phyloP scores from a whole-genome alignment of 495 filamentous ascomycete genomes.

The Xylaria grammica region DNA sequence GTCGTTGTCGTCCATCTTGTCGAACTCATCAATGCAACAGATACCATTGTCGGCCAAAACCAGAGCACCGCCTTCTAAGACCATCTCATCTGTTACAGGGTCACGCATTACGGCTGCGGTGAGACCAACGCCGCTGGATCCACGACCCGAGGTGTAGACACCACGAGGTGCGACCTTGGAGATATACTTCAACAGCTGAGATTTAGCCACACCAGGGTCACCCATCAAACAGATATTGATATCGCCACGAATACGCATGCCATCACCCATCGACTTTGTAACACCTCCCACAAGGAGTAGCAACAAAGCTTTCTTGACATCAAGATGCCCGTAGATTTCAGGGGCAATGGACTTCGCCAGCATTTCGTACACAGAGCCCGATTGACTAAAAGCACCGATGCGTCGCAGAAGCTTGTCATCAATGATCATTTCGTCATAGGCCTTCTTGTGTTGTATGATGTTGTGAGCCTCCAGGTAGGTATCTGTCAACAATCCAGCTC shows the following conservation, averaged over 20 bases:
- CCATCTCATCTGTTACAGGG: conserved; percentile 98
- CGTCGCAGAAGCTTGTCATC: conserved; percentile 77
- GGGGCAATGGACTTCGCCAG: conserved; percentile 94
- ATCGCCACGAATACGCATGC: conserved; percentile 97
- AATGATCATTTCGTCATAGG: conserved; percentile 82
- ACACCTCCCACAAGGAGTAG: conserved; percentile 95
- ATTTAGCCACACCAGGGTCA: conserved; percentile 99
- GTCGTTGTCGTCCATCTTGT: conserved; percentile 99
- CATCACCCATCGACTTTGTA: conserved; percentile 95
- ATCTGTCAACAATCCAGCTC: conserved; percentile 91
- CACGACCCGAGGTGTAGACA: conserved; percentile 96
- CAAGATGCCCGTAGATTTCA: conserved; percentile 94
- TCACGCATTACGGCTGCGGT: conserved; percentile 98
- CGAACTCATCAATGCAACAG: conserved; percentile 99
- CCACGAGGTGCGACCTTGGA: conserved; percentile 96
- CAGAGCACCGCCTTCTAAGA: conserved; percentile 93
- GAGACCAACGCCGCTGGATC: conserved; percentile 94
- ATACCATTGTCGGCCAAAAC: conserved; percentile 97
- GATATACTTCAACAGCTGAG: conserved; percentile 96
- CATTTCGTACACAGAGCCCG: conserved; percentile 92
- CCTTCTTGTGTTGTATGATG: conserved; percentile 94
- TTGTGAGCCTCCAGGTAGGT: conserved; percentile 96
- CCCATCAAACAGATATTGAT: conserved; percentile 99
- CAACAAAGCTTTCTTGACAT: conserved; percentile 97
- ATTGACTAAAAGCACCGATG: conserved; percentile 78